Base-by-base conservation (phyloP, 2,329 filamentous ascomycete species). In the Fusarium sororula region DNA sequence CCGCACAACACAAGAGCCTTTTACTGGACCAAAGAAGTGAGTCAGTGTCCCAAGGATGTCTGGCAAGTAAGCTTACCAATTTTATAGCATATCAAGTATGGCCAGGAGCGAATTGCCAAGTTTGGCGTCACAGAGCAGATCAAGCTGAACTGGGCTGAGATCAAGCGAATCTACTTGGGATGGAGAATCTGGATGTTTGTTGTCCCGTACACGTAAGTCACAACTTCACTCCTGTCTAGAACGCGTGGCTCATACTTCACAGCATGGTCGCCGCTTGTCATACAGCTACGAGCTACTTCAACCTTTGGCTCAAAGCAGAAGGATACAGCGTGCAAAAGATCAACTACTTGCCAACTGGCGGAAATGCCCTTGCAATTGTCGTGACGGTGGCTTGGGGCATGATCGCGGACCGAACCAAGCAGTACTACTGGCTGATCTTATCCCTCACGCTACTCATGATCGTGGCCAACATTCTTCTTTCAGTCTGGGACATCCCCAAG, bases 1-100 rank as follows among this genome's bases (percentile, higher is more conserved):
- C 51, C 51, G 9, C 51, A 54, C 24, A 54, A 38, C 12, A 54
- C 51, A 5, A 38, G 51, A 30, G 51, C 51, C 4, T 54, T 54
- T 28, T 54, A 54, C 51, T 54, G 51, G 51, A 54, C 32, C 15
- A 54, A 38, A 38, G 35, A 54, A 14, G 51, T 54, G 13, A 38
- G 51, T 54, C 5, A 53, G 3, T 3, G 9, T n/a, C 32, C 3
- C 0, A 6, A 15, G 35, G 3, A 20, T 2, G 4, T 12, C 24
- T 38, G n/a, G 10, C 30, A 1, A 53, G n/a, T 24, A 14, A 26
- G 8, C 50, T 53, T 9, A 53, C 32, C 11, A 24, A 11, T 22
- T 22, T 1, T 1, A 1, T 6, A 53, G 50, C 50, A 53, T 53
- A 53, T 53, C 12, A 38, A 53, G 32, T 53, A 53, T 53, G 50